Evolutionary conservation across 2,329 filamentous ascomycete species (phyloP).

Genomic region (Cylindrodendrum hubeiense): DNA sequence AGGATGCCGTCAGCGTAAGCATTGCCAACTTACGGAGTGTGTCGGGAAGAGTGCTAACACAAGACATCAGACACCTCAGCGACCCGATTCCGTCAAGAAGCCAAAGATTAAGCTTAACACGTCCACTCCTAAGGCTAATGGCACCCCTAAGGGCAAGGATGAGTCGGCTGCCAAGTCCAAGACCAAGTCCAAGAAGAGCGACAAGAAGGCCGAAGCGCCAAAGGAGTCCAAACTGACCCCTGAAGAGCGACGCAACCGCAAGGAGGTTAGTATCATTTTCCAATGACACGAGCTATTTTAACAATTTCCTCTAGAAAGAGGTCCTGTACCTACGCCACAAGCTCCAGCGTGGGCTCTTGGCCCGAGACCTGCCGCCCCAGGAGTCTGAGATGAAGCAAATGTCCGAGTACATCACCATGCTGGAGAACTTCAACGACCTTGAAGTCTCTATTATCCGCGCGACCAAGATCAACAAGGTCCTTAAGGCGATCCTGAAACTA

Average conservation of each 20-base stretch:
- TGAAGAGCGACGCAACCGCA: constrained; percentile 69
- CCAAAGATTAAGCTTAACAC: constrained; percentile 75
- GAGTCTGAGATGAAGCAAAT: constrained; percentile 85
- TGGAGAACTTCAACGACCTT: constrained; percentile 83
- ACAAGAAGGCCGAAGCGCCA: constrained; percentile 66
- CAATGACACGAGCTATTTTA: constrained; percentile 39
- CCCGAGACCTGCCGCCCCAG: constrained; percentile 85
- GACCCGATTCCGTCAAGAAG: constrained; percentile 74
- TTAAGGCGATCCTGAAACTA: constrained; percentile 94
- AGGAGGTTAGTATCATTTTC: constrained; percentile 62
- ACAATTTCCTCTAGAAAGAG: constrained; percentile 66
- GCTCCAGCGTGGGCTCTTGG: constrained; percentile 93
- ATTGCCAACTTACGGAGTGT: background rate
- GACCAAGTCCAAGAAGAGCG: constrained; percentile 66
- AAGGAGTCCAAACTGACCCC: constrained; percentile 70
- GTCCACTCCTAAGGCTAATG: constrained; percentile 78
- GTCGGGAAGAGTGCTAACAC: constrained; percentile 28
- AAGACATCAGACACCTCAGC: constrained; percentile 65
- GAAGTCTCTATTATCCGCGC: constrained; percentile 89
- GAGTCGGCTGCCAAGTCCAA: constrained; percentile 67
- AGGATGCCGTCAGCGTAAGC: constrained; percentile 73
- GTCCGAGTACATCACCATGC: constrained; percentile 81
- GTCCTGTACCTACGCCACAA: constrained; percentile 96
- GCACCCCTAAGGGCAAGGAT: constrained; percentile 68
- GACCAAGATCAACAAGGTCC: constrained; percentile 99